Evolutionary conservation across 495 filamentous ascomycete species (phyloP), one percentile per base, ranked within the genome.

Genomic region (Oleoguttula mirabilis): DNA sequence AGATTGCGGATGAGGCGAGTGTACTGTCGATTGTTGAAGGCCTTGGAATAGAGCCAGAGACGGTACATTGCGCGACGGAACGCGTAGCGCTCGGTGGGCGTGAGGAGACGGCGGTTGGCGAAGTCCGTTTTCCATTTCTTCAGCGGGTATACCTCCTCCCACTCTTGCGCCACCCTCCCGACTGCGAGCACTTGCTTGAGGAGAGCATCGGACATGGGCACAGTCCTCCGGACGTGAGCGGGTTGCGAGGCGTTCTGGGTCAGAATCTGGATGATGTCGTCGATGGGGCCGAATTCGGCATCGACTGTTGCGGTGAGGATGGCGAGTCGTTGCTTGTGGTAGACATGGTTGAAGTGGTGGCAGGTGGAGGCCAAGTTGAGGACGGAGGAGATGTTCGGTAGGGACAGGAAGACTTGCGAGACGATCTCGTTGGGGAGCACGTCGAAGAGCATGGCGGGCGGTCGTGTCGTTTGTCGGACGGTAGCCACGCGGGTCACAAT

Each of bases 31-130:
- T 59, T 70, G 51, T 78, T 71, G 55, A 78, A 79, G 14, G 75
- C 76, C 12, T 60, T 63, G 32, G 64, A 55, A 53, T 74, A 80
- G 10, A 77, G 63, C 82, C 82, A 85, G 57, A 82, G 69, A 1
- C 73, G 67, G 52, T 82, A 87, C 41, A 86, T 55, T 1, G 76
- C 80, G 31, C 69, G 68, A 4, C 82, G 73, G n/a, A 86, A 45
- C 4, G 71, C 67, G 19, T 64, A 61, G 15, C 70, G 65, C 56
- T 87, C 84, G 10, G 66, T 43, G 1, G 47, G 36, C 0, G 56
- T 69, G 8, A 88, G 65, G 3, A 73, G 66, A 10, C 84, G 77
- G n/a, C 80, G 72, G 36, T 72, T 61, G 41, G 71, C 66, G 23
- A 66, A 80, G 33, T 73, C 61, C 7, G 66, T 48, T 22, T 67